Conservation (phyloP, 257 asterid genomes). For the Dorcoceras hygrometricum region DNA sequence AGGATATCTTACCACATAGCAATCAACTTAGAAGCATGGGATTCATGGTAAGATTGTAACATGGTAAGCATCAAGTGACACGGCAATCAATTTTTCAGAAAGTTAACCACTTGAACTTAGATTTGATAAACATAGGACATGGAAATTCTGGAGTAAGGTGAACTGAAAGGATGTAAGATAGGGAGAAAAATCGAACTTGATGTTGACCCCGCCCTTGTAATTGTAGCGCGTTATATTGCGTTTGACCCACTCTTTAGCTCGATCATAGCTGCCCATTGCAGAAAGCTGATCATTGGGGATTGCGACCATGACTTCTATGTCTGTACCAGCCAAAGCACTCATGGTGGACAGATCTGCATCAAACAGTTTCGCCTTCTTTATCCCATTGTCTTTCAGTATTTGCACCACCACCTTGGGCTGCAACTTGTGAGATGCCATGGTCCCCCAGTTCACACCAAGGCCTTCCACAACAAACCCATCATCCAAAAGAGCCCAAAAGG, state of each 20-base stretch:
- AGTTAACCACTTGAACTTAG: no score
- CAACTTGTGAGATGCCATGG: constrained; percentile 69
- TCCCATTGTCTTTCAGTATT: constrained; percentile 57
- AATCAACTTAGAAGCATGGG: no score
- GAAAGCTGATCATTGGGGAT: constrained; percentile 75
- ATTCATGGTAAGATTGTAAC: no score
- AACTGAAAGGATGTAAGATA: no score
- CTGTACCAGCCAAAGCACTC: constrained; percentile 66
- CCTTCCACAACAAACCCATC: constrained; percentile 33
- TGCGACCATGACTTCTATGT: constrained; percentile 72
- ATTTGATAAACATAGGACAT: no score
- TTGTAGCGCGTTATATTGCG: constrained; percentile 58
- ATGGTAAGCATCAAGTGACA: no score
- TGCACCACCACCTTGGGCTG: constrained; percentile 64
- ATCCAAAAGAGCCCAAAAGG: constrained; percentile 2
- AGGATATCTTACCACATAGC: no score
- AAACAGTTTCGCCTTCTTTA: constrained; percentile 63
- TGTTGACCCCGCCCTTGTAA: constrained; percentile 67
- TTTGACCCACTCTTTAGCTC: constrained; percentile 68
- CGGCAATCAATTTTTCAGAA: no score
- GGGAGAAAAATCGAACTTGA: constrained; percentile 44
- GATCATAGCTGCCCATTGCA: constrained; percentile 43
- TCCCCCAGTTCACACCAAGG: constrained; percentile 81
- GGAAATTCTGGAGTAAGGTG: no score
- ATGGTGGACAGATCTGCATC: constrained; percentile 64